These are phyloP conservation scores for Microcyclosporella mali DNA, from an alignment of 2,329 filamentous ascomycete species.

Conservation along the genomic window DNA sequence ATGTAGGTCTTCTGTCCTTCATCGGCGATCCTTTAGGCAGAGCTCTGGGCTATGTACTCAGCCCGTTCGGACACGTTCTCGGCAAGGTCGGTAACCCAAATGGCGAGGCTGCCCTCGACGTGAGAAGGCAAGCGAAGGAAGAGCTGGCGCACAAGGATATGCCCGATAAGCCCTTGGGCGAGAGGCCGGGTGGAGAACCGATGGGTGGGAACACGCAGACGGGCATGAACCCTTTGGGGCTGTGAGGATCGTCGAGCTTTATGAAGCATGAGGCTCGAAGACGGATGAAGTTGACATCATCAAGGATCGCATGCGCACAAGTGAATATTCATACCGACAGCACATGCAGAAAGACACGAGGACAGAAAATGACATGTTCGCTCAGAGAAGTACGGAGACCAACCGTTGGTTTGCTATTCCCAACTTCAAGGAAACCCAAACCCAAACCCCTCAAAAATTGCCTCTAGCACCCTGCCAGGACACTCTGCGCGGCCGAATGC, in stretches of 20 bases:
- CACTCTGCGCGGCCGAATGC: slow-evolving; percentile 43
- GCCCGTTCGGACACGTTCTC: slow-evolving; percentile 27
- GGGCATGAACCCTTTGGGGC: slow-evolving; percentile 32
- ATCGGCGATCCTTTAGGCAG: slow-evolving; percentile 32
- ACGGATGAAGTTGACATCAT: too few relatives aligned
- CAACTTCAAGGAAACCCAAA: too few relatives aligned
- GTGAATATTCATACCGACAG: too few relatives aligned
- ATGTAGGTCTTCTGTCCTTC: slow-evolving; percentile 27
- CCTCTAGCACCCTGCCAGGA: slow-evolving; percentile 62
- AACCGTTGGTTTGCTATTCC: too few relatives aligned
- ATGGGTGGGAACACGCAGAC: slow-evolving; percentile 33
- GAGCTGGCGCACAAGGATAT: slow-evolving; percentile 19
- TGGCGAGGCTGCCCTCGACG: slow-evolving; percentile 24
- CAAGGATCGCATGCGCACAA: too few relatives aligned
- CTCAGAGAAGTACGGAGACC: background rate
- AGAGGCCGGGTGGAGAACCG: slow-evolving; percentile 26
- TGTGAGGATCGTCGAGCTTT: slow-evolving; percentile 16
- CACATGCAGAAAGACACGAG: background rate
- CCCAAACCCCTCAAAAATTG: too few relatives aligned
- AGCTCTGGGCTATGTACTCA: slow-evolving; percentile 28
- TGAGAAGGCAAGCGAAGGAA: slow-evolving; percentile 23
- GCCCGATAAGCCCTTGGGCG: slow-evolving; percentile 19
- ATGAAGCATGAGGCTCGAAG: too few relatives aligned
- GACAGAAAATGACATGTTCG: background rate
- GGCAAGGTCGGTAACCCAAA: slow-evolving; percentile 26